These are phyloP conservation scores for Ophiorrhiza pumila DNA, from an alignment of 257 asterid genomes.

Conservation along the genomic window DNA sequence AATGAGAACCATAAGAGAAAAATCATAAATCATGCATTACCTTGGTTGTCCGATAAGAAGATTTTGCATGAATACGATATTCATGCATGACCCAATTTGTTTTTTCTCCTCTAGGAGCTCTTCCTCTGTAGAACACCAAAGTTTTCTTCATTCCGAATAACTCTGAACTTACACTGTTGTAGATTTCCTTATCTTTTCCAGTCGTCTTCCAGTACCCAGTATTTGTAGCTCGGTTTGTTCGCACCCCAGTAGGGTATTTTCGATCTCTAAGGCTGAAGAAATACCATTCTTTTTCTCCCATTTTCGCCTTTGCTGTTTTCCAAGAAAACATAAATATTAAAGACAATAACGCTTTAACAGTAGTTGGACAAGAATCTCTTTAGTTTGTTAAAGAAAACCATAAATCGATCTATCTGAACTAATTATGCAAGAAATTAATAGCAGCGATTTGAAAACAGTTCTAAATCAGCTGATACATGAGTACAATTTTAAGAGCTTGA, in stretches of 20 bases:
- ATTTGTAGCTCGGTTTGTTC: conserved; percentile 90
- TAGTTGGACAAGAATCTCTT: neutral
- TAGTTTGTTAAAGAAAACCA: neutral
- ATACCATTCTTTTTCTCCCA: conserved; percentile 95
- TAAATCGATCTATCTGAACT: neutral
- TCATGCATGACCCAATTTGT: conserved; percentile 98
- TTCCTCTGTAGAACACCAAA: conserved; percentile 77
- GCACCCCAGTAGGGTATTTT: conserved; percentile 84
- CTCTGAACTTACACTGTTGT: conserved; percentile 62
- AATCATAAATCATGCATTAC: conserved; percentile 23
- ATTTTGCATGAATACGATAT: conserved; percentile 80
- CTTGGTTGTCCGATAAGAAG: conserved; percentile 67
- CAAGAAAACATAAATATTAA: neutral
- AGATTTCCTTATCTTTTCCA: conserved; percentile 90
- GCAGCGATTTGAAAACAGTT: no score
- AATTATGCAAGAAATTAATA: no score
- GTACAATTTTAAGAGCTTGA: no score
- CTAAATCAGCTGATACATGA: no score
- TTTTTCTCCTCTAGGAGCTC: conserved; percentile 96
- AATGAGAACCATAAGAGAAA: neutral
- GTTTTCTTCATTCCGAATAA: conserved; percentile 93
- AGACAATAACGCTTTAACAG: neutral
- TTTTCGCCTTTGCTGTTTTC: conserved; percentile 74
- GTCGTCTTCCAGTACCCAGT: conserved; percentile 93
- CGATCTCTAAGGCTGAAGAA: conserved; percentile 89